Percentiles rank a stretch among this genome's conserved stretches.
Evolutionary conservation across 2,329 filamentous ascomycete genomes (phyloP).

Genomic region (Rutstroemia sp.): DNA sequence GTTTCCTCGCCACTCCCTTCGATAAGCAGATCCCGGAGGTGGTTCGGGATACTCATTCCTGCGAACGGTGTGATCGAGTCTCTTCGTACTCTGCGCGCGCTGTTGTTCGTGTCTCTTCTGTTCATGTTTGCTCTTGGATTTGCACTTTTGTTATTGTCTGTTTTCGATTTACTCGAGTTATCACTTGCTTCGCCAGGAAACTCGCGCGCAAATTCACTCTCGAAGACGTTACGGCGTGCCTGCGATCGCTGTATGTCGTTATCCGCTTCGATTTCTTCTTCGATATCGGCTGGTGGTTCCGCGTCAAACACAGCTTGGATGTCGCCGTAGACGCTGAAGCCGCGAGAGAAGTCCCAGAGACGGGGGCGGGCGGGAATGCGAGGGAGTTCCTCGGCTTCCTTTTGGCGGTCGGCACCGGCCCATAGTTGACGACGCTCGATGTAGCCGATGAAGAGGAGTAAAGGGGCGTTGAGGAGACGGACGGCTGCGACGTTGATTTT

Average conservation of each 20-base stretch:
- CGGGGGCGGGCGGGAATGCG: conserved; percentile 13
- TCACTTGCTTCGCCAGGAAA: not conserved
- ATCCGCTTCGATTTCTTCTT: conserved; percentile 18
- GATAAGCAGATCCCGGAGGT: conserved; percentile 18
- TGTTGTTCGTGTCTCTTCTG: not conserved
- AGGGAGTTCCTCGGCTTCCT: conserved; percentile 20
- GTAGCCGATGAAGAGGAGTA: conserved; percentile 63
- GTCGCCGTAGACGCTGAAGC: conserved; percentile 27
- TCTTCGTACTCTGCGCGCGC: conserved; percentile 11
- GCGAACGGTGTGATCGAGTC: conserved; percentile 25
- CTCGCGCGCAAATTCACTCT: conserved; percentile 17
- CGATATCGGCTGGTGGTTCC: conserved; percentile 22
- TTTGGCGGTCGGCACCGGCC: conserved; percentile 28
- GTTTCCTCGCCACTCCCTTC: conserved; percentile 18
- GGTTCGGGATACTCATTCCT: conserved; percentile 15
- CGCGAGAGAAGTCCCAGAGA: conserved; percentile 24
- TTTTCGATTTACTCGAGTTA: not conserved
- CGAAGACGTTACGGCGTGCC: conserved; percentile 6
- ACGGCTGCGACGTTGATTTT: conserved; percentile 78
- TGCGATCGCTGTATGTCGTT: conserved; percentile 8
- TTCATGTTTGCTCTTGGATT: not conserved
- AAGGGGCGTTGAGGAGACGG: conserved; percentile 65
- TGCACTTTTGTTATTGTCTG: not conserved
- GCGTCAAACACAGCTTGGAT: conserved; percentile 28
- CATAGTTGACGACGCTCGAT: conserved; percentile 66